Conservation (phyloP, 176 grass and related monocot genomes). For the Aechmea fasciata region DNA sequence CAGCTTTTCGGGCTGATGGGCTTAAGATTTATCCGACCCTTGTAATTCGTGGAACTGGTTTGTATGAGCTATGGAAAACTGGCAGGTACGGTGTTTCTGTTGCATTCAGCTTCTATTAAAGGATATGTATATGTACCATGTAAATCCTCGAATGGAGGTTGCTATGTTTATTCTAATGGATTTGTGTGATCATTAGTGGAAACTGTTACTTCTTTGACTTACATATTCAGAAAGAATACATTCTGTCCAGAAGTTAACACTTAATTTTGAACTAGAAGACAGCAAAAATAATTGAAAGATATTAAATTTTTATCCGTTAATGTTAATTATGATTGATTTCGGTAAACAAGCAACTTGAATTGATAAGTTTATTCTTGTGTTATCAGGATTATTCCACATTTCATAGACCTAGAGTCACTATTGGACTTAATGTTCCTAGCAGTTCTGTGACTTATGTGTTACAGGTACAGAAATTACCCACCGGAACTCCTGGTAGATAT, state of each 20-base stretch:
- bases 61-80: slow-evolving; percentile 99
- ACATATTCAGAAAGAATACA: too few species aligned
- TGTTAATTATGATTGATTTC: too few species aligned
- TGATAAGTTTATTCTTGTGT: too few species aligned
- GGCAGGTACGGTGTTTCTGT: slow-evolving; percentile 55
- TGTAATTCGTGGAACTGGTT: slow-evolving; percentile 97
- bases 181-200: too few species aligned
- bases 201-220: too few species aligned
- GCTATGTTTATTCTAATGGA: too few species aligned
- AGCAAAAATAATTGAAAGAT: too few species aligned
- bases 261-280: too few species aligned
- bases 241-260: too few species aligned
- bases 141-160: background rate
- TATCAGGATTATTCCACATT: too few species aligned
- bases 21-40: slow-evolving; percentile 98
- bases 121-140: background rate
- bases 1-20: slow-evolving; percentile 79
- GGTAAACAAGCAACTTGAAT: too few species aligned
- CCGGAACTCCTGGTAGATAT: slow-evolving; percentile 87
- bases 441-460: slow-evolving; percentile 10
- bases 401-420: background rate
- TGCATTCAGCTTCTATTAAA: background rate
- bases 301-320: too few species aligned
- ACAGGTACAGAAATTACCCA: slow-evolving; percentile 90
- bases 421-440: background rate